A percentile compares a stretch with the other conserved stretches of the same genome.
Evolutionary conservation across 345 rosid species (phyloP).

Genomic region (Cardamine occulta): DNA sequence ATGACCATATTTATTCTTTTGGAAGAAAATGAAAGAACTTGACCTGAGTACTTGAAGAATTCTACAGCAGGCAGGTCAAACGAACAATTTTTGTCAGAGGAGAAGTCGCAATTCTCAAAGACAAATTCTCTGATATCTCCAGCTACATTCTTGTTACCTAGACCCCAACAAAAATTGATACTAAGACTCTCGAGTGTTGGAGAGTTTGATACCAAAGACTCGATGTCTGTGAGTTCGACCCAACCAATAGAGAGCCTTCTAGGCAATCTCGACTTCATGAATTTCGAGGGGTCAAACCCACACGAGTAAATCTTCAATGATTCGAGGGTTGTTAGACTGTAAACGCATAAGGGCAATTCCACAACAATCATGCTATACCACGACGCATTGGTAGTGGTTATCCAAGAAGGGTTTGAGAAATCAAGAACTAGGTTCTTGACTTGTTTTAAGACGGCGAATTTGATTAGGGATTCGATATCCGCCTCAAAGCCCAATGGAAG

Average conservation of each 20-base stretch:
- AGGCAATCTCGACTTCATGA: slow-evolving; percentile 24
- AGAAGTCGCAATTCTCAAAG: not conserved
- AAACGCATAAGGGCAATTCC: not conserved
- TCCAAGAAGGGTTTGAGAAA: not conserved
- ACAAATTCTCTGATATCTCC: slow-evolving; percentile 32
- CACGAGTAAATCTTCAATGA: not conserved
- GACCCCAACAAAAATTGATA: slow-evolving; percentile 47
- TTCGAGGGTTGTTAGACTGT: not conserved
- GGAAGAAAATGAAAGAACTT: not conserved
- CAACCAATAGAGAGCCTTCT: slow-evolving; percentile 49
- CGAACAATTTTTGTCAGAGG: not conserved
- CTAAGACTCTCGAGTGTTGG: slow-evolving; percentile 45
- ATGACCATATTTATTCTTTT: not conserved
- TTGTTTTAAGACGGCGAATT: not conserved
- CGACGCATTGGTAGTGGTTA: not conserved
- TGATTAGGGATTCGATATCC: not conserved
- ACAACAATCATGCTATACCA: not conserved
- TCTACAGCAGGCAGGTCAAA: slow-evolving; percentile 9
- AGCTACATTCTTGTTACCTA: not conserved
- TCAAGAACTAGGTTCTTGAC: slow-evolving; percentile 9
- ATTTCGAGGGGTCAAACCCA: not conserved
- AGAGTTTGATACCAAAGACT: slow-evolving; percentile 19
- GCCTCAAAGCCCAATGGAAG: slow-evolving; percentile 10
- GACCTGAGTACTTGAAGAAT: slow-evolving; percentile 12
- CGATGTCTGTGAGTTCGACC: slow-evolving; percentile 31